Evolutionary conservation across 495 filamentous ascomycete species (phyloP).

Genomic region (Bacidia rubella): DNA sequence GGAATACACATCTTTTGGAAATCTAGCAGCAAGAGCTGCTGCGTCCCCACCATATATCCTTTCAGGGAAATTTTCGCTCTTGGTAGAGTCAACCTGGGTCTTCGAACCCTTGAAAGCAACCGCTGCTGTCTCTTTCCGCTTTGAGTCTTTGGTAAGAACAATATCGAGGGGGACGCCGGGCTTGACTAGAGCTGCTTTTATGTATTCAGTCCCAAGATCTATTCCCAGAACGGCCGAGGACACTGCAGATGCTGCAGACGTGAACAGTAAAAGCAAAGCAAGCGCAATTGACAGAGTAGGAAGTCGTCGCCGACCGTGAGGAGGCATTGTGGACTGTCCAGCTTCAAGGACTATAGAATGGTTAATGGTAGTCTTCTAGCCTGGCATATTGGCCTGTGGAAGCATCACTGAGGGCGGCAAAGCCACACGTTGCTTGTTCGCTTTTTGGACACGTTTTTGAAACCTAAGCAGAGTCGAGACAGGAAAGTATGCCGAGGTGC

Average conservation of each 20-base stretch:
- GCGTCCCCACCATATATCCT: slow-evolving; percentile 86
- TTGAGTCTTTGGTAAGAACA: slow-evolving; percentile 95
- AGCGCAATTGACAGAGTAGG: slow-evolving; percentile 26
- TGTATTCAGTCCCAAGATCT: slow-evolving; percentile 91
- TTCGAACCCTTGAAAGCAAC: slow-evolving; percentile 82
- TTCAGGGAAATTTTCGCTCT: slow-evolving; percentile 60
- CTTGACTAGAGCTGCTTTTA: slow-evolving; percentile 94
- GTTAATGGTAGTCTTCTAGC: too few species aligned
- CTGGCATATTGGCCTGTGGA: too few species aligned
- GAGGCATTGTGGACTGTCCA: slow-evolving; percentile 32
- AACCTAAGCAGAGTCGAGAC: too few species aligned
- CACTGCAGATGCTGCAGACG: slow-evolving; percentile 43
- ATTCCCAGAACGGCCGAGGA: slow-evolving; percentile 71
- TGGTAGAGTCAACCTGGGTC: slow-evolving; percentile 29
- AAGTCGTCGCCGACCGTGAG: slow-evolving; percentile 31
- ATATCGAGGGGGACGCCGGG: slow-evolving; percentile 97
- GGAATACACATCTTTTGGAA: slow-evolving; percentile 83
- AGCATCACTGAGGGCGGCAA: too few species aligned
- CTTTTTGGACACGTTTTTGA: too few species aligned
- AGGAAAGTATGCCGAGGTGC: too few species aligned
- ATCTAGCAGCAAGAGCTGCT: slow-evolving; percentile 69
- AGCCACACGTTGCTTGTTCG: too few species aligned
- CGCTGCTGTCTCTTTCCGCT: slow-evolving; percentile 85
- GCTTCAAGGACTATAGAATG: too few species aligned
- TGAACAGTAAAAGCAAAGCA: slow-evolving; percentile 42